Evolutionary conservation across 2,329 filamentous ascomycete species (phyloP), one percentile per base, ranked within the genome.

Genomic region (Aspergillus fumigatiaffinis): DNA sequence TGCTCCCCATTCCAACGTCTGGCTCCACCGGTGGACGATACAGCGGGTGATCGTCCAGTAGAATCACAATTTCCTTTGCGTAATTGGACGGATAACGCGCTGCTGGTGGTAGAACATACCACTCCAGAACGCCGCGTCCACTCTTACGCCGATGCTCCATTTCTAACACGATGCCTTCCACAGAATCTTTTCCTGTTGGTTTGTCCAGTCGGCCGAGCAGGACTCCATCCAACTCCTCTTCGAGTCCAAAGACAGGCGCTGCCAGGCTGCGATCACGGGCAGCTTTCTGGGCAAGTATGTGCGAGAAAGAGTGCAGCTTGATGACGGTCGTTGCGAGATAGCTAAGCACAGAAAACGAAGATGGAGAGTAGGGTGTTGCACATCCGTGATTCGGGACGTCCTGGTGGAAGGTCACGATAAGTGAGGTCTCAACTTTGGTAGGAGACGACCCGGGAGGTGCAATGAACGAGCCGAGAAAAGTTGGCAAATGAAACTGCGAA

Each of bases 261-360:
- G 84, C 84, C 5, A 90, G 78, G 66, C 89, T 92, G 56, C 89
- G 84, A 72, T 94, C 87, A 9, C 83, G 82, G 3, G 93, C 92
- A n/a, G 82, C 83, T 70, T 91, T 91, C 41, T 84, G 82, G 29
- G 87, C 86, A 4, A 94, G 80, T 47, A 90, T 84, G 64, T 97
- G 91, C 7, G 85, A 78, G 42, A 97, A 82, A 14, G 86, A 89
- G 42, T 88, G 86, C 0, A 90, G 80, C 4, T 84, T 86, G 58
- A 97, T 81, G 53, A 97, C 84, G 3, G 91, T 88, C 3, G 94
- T 99, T n/a, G 92, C 90, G 57, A 97, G 86, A 74, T 95, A 95
- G 49, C 82, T 84, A 23, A 97, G 80, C 0, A 92, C 78, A 1
- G 86, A 86, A 12, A 95, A 80, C 0, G 91, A 86, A 28, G 85